Evolutionary conservation across 1,139 yeast species (phyloP).

Genomic region (Schizosaccharomyces versatilis): DNA sequence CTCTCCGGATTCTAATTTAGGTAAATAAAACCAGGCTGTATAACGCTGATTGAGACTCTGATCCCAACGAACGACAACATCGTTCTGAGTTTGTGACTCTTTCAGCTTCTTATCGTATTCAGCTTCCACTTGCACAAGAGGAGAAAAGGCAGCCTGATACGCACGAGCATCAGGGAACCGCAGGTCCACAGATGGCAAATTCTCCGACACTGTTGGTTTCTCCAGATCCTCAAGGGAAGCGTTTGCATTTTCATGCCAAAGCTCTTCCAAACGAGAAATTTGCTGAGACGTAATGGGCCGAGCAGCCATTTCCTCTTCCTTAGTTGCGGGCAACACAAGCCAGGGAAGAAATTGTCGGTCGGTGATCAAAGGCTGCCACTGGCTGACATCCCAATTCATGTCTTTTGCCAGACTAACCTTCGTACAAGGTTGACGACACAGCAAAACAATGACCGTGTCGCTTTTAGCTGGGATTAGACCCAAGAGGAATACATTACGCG

Average conservation of each 20-base stretch:
- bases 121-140: constrained; percentile 60
- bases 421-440: constrained; percentile 82
- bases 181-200: constrained; percentile 49
- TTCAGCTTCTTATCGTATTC: constrained; percentile 54
- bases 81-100: constrained; percentile 61
- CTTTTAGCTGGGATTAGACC: constrained; percentile 72
- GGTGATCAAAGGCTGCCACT: constrained; percentile 75
- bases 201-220: constrained; percentile 31
- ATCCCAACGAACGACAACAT: constrained; percentile 56
- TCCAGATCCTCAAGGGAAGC: constrained; percentile 39
- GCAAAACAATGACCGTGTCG: constrained; percentile 65
- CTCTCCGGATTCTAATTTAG: constrained; percentile 43
- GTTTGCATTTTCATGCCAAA: constrained; percentile 53
- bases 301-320: constrained; percentile 37
- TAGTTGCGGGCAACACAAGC: constrained; percentile 53
- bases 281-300: constrained; percentile 39
- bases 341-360: constrained; percentile 59
- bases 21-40: constrained; percentile 46
- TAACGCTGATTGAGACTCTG: constrained; percentile 42
- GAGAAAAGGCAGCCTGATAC: constrained; percentile 70
- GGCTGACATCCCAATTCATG: constrained; percentile 60
- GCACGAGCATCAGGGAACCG: constrained; percentile 68
- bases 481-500: constrained; percentile 51
- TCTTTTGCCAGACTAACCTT: constrained; percentile 25
- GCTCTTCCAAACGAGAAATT: constrained; percentile 50